Percentiles rank a stretch among this genome's conserved stretches.
Conservation (phyloP, 1,139 yeast genomes). For the Geotrichum carabidarum region DNA sequence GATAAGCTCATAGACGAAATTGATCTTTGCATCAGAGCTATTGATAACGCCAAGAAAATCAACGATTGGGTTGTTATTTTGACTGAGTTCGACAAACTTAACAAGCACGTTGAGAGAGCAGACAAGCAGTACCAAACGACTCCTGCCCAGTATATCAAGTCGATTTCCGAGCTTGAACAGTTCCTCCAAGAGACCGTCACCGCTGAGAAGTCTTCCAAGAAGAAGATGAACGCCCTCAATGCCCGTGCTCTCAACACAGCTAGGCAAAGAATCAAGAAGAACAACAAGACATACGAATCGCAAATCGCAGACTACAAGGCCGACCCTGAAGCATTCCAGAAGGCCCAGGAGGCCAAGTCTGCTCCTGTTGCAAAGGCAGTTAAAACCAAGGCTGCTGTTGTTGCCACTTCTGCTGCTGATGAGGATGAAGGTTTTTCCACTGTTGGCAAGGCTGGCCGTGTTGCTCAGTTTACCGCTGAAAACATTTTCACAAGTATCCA, state of each 20-base stretch:
- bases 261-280: constrained; percentile 84
- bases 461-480: constrained; percentile 37
- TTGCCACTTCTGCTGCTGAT: constrained; percentile 25
- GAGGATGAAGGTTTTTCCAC: constrained; percentile 41
- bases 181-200: constrained; percentile 53
- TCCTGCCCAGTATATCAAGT: constrained; percentile 67
- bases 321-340: constrained; percentile 69
- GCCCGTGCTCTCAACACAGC: constrained; percentile 84
- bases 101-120: constrained; percentile 60
- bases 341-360: constrained; percentile 44
- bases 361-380: constrained; percentile 29
- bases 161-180: constrained; percentile 69
- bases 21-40: constrained; percentile 58
- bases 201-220: constrained; percentile 54
- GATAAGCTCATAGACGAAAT: constrained; percentile 89
- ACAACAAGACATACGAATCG: constrained; percentile 59
- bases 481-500: constrained; percentile 69
- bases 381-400: constrained; percentile 20
- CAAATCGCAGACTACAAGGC: constrained; percentile 58
- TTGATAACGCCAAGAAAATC: constrained; percentile 64
- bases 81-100: constrained; percentile 69
- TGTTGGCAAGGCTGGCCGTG: constrained; percentile 42
- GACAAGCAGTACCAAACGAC: constrained; percentile 65
- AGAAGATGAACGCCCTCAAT: constrained; percentile 75
- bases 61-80: constrained; percentile 79